Conservation (phyloP, 75 land plant genomes). For the Larix kaempferi region DNA sequence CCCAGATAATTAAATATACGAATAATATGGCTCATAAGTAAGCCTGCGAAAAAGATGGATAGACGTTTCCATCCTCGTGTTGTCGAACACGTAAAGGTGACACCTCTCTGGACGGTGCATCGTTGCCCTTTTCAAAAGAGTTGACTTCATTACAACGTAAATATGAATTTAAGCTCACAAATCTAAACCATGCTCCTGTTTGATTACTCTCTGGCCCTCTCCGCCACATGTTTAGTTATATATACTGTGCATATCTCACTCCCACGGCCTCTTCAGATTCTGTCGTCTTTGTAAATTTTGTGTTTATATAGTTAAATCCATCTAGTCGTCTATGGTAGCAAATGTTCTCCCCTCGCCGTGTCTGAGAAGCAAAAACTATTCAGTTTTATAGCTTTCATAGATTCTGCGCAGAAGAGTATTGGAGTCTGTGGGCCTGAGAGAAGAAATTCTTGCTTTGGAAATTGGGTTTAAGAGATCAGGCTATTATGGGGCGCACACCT, state of each 20-base stretch:
- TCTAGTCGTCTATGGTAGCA: no score
- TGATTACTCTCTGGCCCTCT: background rate
- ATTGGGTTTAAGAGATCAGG: background rate
- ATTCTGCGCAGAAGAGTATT: no score
- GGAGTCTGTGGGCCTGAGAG: background rate
- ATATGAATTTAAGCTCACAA: background rate
- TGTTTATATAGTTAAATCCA: no score
- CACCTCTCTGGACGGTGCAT: slow-evolving; percentile 1
- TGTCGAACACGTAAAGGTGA: background rate
- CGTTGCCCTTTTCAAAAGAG: background rate
- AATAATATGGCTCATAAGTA: background rate
- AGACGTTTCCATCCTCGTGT: slow-evolving; percentile 1
- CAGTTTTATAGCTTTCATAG: background rate
- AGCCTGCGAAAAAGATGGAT: background rate
- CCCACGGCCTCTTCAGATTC: background rate
- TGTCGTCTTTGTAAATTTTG: no score
- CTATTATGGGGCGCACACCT: slow-evolving; percentile 11
- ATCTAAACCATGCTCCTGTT: background rate
- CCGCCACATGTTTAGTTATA: background rate
- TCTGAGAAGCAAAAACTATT: background rate
- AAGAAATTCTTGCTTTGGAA: background rate
- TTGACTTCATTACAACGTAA: background rate
- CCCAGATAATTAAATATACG: background rate
- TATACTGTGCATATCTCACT: background rate
- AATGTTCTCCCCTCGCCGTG: no score